A percentile compares a stretch with the other conserved stretches of the same genome.
Evolutionary conservation across 176 grass and related monocot genomes (phyloP).

Genomic region (Oryza officinalis): DNA sequence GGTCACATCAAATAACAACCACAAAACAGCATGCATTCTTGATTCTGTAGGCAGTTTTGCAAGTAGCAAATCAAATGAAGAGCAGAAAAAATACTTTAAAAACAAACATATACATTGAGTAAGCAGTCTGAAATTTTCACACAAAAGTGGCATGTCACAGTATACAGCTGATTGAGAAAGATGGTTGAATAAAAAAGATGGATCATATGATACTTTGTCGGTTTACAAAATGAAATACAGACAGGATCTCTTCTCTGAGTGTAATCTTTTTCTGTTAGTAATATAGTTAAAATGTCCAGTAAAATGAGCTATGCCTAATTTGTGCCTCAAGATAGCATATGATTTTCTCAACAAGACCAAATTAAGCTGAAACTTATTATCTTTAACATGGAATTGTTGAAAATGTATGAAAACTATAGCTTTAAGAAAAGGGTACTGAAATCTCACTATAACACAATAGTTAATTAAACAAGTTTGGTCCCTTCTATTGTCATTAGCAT

Average conservation of each 20-base stretch:
- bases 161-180: background rate
- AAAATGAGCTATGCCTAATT: background rate
- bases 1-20: background rate
- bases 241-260: background rate
- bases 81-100: background rate
- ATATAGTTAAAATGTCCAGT: conserved; percentile 1
- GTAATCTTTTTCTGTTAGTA: conserved; percentile 11
- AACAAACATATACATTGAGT: background rate
- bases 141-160: background rate
- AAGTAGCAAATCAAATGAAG: conserved; percentile 1
- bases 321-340: background rate
- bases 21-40: background rate
- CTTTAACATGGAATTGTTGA: conserved; percentile 13
- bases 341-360: background rate
- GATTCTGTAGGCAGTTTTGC: conserved; percentile 5
- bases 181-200: background rate
- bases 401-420: background rate
- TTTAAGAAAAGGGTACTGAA: background rate
- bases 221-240: conserved; percentile 20
- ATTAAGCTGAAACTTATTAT: background rate
- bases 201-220: background rate
- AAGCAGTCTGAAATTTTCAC: background rate
- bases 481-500: background rate
- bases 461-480: conserved; percentile 1
- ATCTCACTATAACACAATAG: background rate